Conservation (phyloP, 108 stramenopile genomes). For the Fragilariopsis cylindrus region DNA sequence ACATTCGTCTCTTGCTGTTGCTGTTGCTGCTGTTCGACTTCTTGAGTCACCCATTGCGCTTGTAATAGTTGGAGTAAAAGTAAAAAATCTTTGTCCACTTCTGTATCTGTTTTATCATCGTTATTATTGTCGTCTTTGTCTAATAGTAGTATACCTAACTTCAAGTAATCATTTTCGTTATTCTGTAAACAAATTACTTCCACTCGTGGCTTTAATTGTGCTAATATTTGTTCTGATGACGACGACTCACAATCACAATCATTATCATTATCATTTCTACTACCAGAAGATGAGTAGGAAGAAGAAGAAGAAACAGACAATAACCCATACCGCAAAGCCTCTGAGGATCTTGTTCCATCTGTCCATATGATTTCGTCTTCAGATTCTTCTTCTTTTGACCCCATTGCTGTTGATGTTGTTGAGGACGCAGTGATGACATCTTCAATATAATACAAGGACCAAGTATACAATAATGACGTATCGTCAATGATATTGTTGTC, state of each 20-base stretch:
- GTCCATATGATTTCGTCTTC: conserved; percentile 5
- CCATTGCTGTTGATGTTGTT: background rate
- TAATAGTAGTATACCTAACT: background rate
- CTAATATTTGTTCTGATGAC: background rate
- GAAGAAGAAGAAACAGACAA: no score
- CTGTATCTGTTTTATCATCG: background rate
- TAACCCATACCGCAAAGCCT: conserved; percentile 1
- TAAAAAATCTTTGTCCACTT: background rate
- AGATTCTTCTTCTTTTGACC: background rate
- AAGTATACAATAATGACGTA: background rate
- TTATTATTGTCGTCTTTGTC: background rate
- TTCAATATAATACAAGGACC: background rate
- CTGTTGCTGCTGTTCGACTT: background rate
- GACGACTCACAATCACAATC: background rate
- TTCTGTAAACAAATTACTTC: background rate
- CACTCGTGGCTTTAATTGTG: background rate
- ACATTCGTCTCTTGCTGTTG: background rate
- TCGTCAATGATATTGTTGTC: background rate
- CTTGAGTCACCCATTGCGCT: background rate
- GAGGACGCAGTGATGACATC: conserved; percentile 2
- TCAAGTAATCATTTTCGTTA: background rate
- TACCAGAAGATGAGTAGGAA: no score
- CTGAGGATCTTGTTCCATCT: conserved; percentile 6
- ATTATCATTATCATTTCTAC: no score
- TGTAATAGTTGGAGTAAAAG: conserved; percentile 13